phyloP scores from a whole-genome alignment of 2,329 filamentous ascomycete species.

The Capronia coronata region DNA sequence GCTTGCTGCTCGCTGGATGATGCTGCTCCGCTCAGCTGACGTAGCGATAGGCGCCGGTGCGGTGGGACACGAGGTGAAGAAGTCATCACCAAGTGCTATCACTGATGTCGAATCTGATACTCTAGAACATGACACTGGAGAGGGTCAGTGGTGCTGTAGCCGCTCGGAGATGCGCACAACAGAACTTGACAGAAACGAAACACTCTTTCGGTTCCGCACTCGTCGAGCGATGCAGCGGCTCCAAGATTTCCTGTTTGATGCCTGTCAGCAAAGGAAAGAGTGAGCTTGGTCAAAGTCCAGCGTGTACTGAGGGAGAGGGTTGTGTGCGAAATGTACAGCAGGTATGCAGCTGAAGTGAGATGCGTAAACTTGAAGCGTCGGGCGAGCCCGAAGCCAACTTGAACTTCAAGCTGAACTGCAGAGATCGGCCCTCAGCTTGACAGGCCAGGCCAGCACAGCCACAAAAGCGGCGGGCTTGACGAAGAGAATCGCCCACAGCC shows the following conservation, averaged over 20 bases:
- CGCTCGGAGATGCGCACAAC: conserved; percentile 9
- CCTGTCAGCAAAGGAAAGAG: no score
- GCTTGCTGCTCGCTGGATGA: no score
- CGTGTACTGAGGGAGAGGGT: no score
- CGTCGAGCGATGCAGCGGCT: background rate
- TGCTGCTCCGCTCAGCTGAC: no score
- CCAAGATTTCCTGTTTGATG: background rate
- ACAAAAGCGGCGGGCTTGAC: no score
- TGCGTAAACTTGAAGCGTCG: no score
- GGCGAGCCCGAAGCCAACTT: background rate
- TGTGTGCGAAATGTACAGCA: no score
- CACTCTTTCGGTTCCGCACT: background rate
- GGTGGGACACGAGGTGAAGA: no score
- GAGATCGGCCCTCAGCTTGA: background rate
- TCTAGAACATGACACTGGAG: background rate
- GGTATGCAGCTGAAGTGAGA: no score
- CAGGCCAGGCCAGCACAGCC: background rate
- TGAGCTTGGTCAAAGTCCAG: no score
- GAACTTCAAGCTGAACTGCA: no score
- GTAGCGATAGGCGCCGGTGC: no score
- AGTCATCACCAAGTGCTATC: background rate
- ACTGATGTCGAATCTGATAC: background rate
- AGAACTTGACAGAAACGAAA: conserved; percentile 1
- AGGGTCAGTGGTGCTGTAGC: background rate
- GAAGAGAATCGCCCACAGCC: background rate